phyloP scores from a whole-genome alignment of 345 rosid species.

The Alliaria petiolata region DNA sequence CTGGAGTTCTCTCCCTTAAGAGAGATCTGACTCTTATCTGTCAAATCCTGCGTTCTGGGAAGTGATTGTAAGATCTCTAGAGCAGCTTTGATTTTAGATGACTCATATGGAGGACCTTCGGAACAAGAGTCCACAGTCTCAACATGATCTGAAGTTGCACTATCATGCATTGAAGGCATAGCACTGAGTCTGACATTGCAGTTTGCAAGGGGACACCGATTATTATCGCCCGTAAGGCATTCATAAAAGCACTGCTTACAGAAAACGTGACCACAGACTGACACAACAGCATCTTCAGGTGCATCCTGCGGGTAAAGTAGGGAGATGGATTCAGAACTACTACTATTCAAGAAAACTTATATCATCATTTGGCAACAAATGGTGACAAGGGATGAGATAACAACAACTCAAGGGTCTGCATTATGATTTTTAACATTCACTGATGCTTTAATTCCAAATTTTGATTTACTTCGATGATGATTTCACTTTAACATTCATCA shows the following conservation, averaged over 20 bases:
- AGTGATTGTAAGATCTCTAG: conserved; percentile 71
- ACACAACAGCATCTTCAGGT: conserved; percentile 95
- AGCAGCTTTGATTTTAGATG: conserved; percentile 92
- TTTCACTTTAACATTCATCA: conserved; percentile 1
- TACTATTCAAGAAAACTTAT: background rate
- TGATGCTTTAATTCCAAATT: background rate
- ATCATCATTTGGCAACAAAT: background rate
- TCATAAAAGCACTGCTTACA: conserved; percentile 89
- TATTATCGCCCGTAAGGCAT: conserved; percentile 70
- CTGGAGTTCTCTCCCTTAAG: conserved; percentile 24
- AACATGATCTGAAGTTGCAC: conserved; percentile 37
- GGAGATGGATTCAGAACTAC: conserved; percentile 8
- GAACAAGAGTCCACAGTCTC: conserved; percentile 31
- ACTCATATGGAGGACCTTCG: conserved; percentile 36
- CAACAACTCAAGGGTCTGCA: background rate
- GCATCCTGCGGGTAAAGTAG: conserved; percentile 56
- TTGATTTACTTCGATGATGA: background rate
- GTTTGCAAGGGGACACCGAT: conserved; percentile 55
- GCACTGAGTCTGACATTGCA: conserved; percentile 60
- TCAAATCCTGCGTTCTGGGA: conserved; percentile 37
- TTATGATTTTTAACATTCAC: background rate
- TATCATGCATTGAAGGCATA: conserved; percentile 36
- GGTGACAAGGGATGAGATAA: background rate
- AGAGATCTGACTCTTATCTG: conserved; percentile 27
- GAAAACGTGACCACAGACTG: conserved; percentile 88